Base-by-base conservation (phyloP, 257 asterid genomes). In the Schizonepeta tenuifolia region DNA sequence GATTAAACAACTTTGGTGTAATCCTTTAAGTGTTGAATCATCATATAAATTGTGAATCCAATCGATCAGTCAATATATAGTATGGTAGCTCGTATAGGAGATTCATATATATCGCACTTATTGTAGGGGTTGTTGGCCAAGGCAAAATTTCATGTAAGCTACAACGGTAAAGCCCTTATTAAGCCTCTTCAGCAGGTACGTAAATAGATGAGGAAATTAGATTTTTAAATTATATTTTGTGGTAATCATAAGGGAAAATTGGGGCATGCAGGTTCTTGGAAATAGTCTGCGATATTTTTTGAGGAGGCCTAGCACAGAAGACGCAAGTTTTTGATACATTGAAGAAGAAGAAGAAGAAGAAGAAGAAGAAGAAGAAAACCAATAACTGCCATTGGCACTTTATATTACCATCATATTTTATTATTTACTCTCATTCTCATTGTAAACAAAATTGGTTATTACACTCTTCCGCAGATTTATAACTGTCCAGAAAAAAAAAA, bases 141-240 rank as follows among this genome's bases (percentile, higher is more conserved):
- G 90, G 92, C 99, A 1, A 94, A 89, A 60, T 94, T 94, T 79
- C 99, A 94, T 58, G 97, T 91, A 43, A 91, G 86, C 82, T 91
- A 94, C 90, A 89, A 65, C 74, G 96, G 96, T 9, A 86, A 91
- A 84, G 88, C 99, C 73, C 67, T 88, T 80, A 88, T 81, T 80
- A 94, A 88, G 88, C 96, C 97, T 47, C 99, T 94, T 81, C 95
- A 92, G 74, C 92, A 81, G 99, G 99, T 94, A 88, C 35, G 22
- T 57, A 12, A 12, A 33, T 56, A 2, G 4, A 14, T 6, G 28
- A 57, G 17, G 35, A 5, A 47, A 11, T 31, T 20, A 5, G 7
- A 20, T 20, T 12, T 33, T 17, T 28, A 54, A 24, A 57, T 15
- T 21, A 18, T 24, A 24, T 50, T 65, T 2, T 70, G 41, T 31